Percentiles rank a stretch among this genome's conserved stretches.
Evolutionary conservation across 352 stramenopile species (phyloP).

Genomic region (Pythium diclinum): DNA sequence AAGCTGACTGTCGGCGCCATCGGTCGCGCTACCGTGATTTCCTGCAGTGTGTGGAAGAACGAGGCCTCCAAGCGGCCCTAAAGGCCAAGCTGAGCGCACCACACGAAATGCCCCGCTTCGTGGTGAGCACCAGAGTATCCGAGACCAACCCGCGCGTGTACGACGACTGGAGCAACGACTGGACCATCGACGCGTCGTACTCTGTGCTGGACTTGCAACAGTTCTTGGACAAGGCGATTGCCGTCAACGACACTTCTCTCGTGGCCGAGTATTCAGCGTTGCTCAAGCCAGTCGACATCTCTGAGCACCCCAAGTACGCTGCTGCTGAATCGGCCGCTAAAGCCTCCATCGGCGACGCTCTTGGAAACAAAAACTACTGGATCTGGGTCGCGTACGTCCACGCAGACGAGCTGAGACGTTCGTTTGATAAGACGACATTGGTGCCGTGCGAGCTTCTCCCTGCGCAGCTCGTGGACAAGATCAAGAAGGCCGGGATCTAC

Average conservation of each 20-base stretch:
- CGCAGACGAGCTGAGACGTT: constrained; percentile 31
- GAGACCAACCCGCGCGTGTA: neutral
- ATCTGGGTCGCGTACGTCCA: constrained; percentile 45
- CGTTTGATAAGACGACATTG: constrained; percentile 41
- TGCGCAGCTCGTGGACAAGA: constrained; percentile 40
- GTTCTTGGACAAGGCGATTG: neutral
- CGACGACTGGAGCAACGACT: neutral
- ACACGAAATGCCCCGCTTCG: neutral
- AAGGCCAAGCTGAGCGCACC: neutral
- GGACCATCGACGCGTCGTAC: constrained; percentile 5
- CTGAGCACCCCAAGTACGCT: neutral
- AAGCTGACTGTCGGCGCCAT: neutral
- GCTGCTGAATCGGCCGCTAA: neutral
- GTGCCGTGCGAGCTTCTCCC: constrained; percentile 43
- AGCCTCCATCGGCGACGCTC: constrained; percentile 4
- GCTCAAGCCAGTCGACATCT: neutral
- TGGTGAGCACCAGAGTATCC: neutral
- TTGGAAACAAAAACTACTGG: constrained; percentile 21
- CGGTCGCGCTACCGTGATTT: neutral
- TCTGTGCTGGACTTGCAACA: neutral
- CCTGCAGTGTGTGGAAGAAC: neutral
- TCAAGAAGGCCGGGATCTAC: constrained; percentile 46
- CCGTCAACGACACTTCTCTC: neutral
- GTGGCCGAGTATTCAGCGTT: neutral
- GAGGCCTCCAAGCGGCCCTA: neutral